phyloP scores from a whole-genome alignment of 805 yeast genomes.

The Candida awuae region DNA sequence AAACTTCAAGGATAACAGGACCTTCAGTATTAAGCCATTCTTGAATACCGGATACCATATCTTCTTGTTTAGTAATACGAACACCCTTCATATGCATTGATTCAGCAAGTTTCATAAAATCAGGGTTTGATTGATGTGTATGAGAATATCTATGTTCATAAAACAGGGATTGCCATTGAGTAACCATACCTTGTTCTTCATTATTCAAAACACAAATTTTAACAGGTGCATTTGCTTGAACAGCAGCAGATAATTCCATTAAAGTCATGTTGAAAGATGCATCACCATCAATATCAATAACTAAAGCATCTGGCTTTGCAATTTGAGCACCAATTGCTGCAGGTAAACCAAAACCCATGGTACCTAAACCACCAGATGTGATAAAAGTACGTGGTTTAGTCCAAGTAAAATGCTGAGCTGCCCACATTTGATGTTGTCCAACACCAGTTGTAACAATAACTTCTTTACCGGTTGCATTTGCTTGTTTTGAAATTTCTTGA shows the following conservation, averaged over 20 bases:
- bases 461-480: slow-evolving; percentile 54
- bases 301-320: slow-evolving; percentile 89
- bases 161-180: slow-evolving; percentile 98
- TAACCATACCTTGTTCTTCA: slow-evolving; percentile 99
- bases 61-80: slow-evolving; percentile 60
- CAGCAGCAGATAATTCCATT: slow-evolving; percentile 87
- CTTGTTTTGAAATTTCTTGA: slow-evolving; percentile 65
- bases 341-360: slow-evolving; percentile 97
- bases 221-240: slow-evolving; percentile 86
- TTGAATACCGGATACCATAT: slow-evolving; percentile 48
- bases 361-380: slow-evolving; percentile 98
- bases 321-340: slow-evolving; percentile 98
- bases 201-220: slow-evolving; percentile 86
- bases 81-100: slow-evolving; percentile 89
- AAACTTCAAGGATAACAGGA: slow-evolving; percentile 85
- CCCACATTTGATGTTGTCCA: slow-evolving; percentile 99
- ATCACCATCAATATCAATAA: slow-evolving; percentile 96
- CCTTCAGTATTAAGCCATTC: slow-evolving; percentile 69
- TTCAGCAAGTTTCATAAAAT: slow-evolving; percentile 86
- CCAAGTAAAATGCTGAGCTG: slow-evolving; percentile 97
- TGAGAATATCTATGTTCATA: slow-evolving; percentile 97
- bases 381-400: slow-evolving; percentile 84
- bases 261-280: slow-evolving; percentile 99
- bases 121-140: slow-evolving; percentile 93
- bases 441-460: slow-evolving; percentile 95